Conservation (phyloP, 306 rosid species). For the Canavalia gladiata region DNA sequence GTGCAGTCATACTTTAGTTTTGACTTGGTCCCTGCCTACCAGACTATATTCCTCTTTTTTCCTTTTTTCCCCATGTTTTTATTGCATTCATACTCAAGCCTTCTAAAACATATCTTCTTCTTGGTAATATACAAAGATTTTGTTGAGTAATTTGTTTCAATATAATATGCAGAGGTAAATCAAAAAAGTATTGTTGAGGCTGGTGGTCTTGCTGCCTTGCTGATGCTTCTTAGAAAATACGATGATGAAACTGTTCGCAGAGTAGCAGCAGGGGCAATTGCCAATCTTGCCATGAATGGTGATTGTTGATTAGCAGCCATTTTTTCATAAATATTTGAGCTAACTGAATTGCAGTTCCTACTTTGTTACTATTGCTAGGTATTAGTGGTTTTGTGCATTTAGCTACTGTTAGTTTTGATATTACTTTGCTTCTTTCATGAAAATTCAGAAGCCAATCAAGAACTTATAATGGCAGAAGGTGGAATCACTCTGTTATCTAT, state of each 20-base stretch:
- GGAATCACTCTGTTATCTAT: constrained; percentile 80
- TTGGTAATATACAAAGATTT: constrained; percentile 10
- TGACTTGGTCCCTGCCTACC: not conserved
- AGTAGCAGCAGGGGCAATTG: constrained; percentile 93
- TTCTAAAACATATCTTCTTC: not conserved
- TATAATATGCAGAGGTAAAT: constrained; percentile 66
- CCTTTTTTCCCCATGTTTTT: not conserved
- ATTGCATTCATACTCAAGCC: not conserved
- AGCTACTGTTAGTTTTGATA: not conserved
- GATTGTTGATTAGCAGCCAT: constrained; percentile 8
- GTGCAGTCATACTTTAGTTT: not conserved
- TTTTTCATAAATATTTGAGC: constrained; percentile 19
- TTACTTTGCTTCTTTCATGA: constrained; percentile 42
- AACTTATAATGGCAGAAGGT: constrained; percentile 81
- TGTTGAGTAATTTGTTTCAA: constrained; percentile 35
- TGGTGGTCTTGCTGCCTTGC: constrained; percentile 83
- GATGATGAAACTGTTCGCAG: constrained; percentile 87
- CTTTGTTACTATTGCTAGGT: constrained; percentile 25
- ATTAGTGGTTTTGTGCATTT: not conserved
- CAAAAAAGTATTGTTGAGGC: constrained; percentile 86
- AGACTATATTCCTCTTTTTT: not conserved
- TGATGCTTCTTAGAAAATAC: constrained; percentile 83
- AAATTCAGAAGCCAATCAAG: constrained; percentile 85
- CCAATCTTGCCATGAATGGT: constrained; percentile 95
- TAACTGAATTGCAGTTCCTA: constrained; percentile 1